Evolutionary conservation across 2,329 filamentous ascomycete species (phyloP).

Genomic region (Phialocephala sp.): DNA sequence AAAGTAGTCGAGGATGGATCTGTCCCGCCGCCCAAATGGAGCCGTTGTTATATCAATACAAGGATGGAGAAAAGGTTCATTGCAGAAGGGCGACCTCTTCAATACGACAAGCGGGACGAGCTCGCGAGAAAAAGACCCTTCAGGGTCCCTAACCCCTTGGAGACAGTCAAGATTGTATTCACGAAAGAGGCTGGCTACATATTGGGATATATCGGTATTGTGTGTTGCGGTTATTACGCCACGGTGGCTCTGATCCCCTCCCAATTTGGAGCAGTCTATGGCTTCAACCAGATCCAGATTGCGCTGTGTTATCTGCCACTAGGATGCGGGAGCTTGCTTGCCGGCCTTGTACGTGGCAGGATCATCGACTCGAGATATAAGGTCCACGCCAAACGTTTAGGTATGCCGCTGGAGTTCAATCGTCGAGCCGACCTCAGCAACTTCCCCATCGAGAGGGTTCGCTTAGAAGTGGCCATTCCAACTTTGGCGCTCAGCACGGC

Average conservation of each 20-base stretch:
- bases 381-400: constrained; percentile 63
- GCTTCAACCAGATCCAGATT: constrained; percentile 32
- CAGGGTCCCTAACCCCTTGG: constrained; percentile 48
- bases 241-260: constrained; percentile 54
- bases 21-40: constrained; percentile 59
- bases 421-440: constrained; percentile 45
- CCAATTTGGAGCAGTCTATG: constrained; percentile 40
- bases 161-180: constrained; percentile 32
- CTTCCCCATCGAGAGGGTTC: constrained; percentile 43
- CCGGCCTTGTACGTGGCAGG: constrained; percentile 57
- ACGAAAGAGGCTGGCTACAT: not conserved
- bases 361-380: constrained; percentile 69
- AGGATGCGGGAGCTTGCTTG: constrained; percentile 51
- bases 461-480: constrained; percentile 59
- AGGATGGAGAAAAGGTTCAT: constrained; percentile 21
- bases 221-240: constrained; percentile 60
- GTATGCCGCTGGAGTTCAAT: constrained; percentile 62
- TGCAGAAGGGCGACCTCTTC: constrained; percentile 35
- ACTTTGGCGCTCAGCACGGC: constrained; percentile 48
- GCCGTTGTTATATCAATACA: constrained; percentile 46
- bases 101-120: constrained; percentile 42
- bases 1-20: constrained; percentile 60
- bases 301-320: constrained; percentile 45
- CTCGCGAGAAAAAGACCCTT: constrained; percentile 40
- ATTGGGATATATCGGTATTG: constrained; percentile 51